Evolutionary conservation across 73 alveolate species (phyloP).

Genomic region (Tetrahymena malaccensis): DNA sequence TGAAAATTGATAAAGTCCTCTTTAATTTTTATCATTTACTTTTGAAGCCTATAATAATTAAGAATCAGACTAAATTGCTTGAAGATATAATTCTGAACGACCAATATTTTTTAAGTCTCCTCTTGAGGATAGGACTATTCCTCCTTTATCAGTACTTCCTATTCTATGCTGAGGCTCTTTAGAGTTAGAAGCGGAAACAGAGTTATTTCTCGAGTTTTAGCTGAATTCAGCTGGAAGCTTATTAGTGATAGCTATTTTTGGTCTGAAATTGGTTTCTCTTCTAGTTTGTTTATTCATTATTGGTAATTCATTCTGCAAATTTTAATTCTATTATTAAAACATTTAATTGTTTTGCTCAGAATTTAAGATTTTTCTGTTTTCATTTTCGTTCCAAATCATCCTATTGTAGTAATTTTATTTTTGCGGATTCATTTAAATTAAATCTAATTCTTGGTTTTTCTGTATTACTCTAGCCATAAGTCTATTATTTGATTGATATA

Average conservation of each 20-base stretch:
- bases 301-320: not conserved
- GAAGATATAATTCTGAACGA: not conserved
- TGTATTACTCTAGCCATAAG: not conserved
- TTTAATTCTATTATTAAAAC: not conserved
- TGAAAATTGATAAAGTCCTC: not conserved
- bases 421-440: not conserved
- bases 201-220: not conserved
- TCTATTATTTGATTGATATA: not conserved
- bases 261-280: not conserved
- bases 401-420: not conserved
- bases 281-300: not conserved
- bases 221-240: not conserved
- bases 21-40: not conserved
- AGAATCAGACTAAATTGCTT: not conserved
- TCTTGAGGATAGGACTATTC: not conserved
- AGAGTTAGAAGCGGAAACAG: not conserved
- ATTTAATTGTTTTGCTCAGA: not conserved
- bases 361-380: not conserved
- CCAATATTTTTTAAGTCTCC: not conserved
- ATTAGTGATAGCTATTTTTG: not conserved
- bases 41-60: not conserved
- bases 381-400: not conserved
- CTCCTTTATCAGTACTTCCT: not conserved
- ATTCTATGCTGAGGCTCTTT: not conserved
- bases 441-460: not conserved